phyloP scores from a whole-genome alignment of 1,139 yeast species.

The Magnusiomyces ingens region DNA sequence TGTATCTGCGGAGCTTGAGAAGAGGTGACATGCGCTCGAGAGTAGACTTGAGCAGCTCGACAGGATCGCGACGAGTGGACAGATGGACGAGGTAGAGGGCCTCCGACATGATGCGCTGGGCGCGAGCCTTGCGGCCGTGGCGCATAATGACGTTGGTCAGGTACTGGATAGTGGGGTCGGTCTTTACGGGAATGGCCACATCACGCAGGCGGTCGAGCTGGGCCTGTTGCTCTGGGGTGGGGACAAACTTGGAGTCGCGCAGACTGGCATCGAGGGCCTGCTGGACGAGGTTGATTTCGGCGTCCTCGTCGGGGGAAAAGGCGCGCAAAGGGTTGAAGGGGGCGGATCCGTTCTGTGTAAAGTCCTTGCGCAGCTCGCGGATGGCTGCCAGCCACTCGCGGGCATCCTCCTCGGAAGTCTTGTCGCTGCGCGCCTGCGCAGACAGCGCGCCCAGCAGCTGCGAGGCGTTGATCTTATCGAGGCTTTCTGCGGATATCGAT shows the following conservation, averaged over 20 bases:
- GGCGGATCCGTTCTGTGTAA: constrained; percentile 32
- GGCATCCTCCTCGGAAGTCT: constrained; percentile 46
- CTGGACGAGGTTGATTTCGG: constrained; percentile 24
- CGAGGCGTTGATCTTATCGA: constrained; percentile 13
- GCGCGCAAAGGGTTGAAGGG: constrained; percentile 27
- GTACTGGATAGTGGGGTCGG: constrained; percentile 67
- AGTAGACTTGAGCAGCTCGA: constrained; percentile 62
- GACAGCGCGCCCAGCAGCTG: constrained; percentile 15
- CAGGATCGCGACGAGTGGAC: constrained; percentile 68
- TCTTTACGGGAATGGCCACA: constrained; percentile 52
- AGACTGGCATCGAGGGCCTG: constrained; percentile 18
- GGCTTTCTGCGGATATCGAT: background rate
- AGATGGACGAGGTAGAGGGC: constrained; percentile 78
- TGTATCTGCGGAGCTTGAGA: constrained; percentile 67
- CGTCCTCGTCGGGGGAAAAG: constrained; percentile 29
- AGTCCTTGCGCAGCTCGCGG: constrained; percentile 45
- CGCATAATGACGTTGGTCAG: constrained; percentile 87
- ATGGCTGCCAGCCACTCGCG: constrained; percentile 63
- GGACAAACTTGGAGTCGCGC: constrained; percentile 28
- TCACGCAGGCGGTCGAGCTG: constrained; percentile 47
- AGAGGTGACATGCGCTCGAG: constrained; percentile 83
- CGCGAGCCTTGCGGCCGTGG: constrained; percentile 80
- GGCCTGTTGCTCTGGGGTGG: constrained; percentile 53
- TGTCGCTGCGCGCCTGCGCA: constrained; percentile 4
- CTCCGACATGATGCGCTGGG: constrained; percentile 64